Evolutionary conservation across 2,329 filamentous ascomycete genomes (phyloP), one percentile per base, ranked within the genome.

Genomic region (Sordariomycetes sp.): DNA sequence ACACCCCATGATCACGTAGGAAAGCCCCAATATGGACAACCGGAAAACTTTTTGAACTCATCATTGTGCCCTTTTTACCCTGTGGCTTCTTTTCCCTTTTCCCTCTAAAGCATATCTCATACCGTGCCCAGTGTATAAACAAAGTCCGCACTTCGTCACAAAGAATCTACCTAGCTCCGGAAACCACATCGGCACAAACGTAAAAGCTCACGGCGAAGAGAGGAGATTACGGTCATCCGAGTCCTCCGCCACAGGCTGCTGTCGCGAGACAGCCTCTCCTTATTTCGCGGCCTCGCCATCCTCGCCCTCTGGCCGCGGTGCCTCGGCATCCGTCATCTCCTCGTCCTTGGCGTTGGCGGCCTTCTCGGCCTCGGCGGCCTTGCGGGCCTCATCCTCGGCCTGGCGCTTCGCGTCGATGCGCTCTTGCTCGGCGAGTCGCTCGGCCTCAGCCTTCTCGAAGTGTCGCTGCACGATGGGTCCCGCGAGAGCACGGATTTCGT

Each of bases 401-500:
- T 76, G 77, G 73, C 89, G 88, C 74, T 89, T 90, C 62, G 89
- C 89, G 60, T 94, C 90, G 57, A 85, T 74, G 74, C 82, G 87
- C 60, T 93, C 90, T 69, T 90, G 83, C 50, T 86, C 74, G 22
- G 87, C 88, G 70, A 89, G 84, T 64, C 91, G 88, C 75, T 97
- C 90, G 61, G 86, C 83, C 74, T 97, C 90, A 63, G 91, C 77
- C 79, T 96, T 96, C 73, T 99, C 94, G 71, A 93, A 92, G 81
- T 96, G 90, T 65, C 93, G 89, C 78, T 96, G 91, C 63, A 91
- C 84, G 68, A 99, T 90, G 60, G 94, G 93, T 18, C 92, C 94
- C 53, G 91, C 89, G 67, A 96, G 82, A 64, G 89, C 85, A 65
- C 90, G 89, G 72, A 99, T 91, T 74, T 99, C 94, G 62, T 97